Base-by-base conservation (phyloP, 2,329 filamentous ascomycete genomes). In the Penicillium brasilianum region DNA sequence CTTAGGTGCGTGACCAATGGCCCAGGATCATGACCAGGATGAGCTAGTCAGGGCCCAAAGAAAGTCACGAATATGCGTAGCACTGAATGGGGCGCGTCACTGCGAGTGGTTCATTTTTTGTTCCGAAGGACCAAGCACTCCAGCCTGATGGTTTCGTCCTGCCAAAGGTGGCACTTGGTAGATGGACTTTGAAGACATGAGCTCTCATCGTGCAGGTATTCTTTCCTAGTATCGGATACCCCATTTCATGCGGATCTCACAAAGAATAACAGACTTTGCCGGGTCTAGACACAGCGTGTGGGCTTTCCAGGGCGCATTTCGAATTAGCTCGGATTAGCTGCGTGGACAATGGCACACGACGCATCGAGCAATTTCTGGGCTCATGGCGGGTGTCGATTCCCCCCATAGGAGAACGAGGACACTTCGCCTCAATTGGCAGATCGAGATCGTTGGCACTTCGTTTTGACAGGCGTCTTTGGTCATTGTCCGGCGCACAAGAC, bases 41-140 rank as follows among this genome's bases (percentile, higher is more conserved):
- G 36, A 41, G 57, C 63, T 60, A 60, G 56, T 59, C 62, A 69
- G 62, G 59, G 50, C 58, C 34, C 7, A 65, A 69, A 69, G 53
- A 64, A 16, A 62, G 51, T 34, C 58, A 61, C 56, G 66, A 52
- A 59, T 65, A 53, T 67, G 66, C 69, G 66, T 69, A 67, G 63
- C 67, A 39, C 50, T 69, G 57, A 39, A 57, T 43, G 43, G 43
- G 48, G 34, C 56, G 60, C 54, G 53, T 55, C 20, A 57, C 52
- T 51, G 61, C 65, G 48, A 64, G 50, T 62, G 60, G 63, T 59
- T 58, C 48, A 13, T 13, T 63, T 68, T 68, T 66, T 59, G 61
- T 69, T 64, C 66, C 67, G 66, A 65, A 43, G 49, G 57, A 55
- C 51, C 59, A 66, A 62, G 49, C 58, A 64, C 66, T 57, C 60